Evolutionary conservation across 2,329 filamentous ascomycete genomes (phyloP).

Genomic region (Cladophialophora psammophila): DNA sequence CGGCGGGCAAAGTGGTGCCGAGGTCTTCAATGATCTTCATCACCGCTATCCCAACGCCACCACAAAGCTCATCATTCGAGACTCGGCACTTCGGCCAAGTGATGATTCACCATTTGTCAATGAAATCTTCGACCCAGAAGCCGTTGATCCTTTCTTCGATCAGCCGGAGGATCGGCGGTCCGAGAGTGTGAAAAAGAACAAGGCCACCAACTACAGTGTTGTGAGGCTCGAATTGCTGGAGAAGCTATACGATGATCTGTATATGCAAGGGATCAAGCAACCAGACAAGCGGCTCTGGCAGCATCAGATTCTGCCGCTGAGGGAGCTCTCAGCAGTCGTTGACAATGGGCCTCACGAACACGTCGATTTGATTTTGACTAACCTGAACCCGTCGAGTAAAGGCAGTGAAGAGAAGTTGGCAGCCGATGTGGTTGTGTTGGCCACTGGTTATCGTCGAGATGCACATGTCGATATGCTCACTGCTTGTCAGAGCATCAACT

Average conservation of each 20-base stretch:
- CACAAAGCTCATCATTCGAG: conserved; percentile 80
- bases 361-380: conserved; percentile 68
- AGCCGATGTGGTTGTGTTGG: conserved; percentile 82
- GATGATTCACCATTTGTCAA: conserved; percentile 98
- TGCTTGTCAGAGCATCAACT: conserved; percentile 45
- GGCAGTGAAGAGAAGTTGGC: conserved; percentile 68
- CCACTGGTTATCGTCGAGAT: conserved; percentile 83
- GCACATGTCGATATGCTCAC: conserved; percentile 79
- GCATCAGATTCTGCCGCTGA: conserved; percentile 76
- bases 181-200: conserved; percentile 70
- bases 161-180: conserved; percentile 69
- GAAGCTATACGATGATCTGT: conserved; percentile 84
- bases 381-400: conserved; percentile 48
- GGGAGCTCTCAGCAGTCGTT: conserved; percentile 69
- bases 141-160: conserved; percentile 77
- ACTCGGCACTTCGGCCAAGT: conserved; percentile 83
- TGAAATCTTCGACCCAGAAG: conserved; percentile 91
- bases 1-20: conserved; percentile 89
- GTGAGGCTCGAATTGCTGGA: conserved; percentile 92
- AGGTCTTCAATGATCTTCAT: conserved; percentile 92
- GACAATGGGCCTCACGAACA: conserved; percentile 58
- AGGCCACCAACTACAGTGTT: conserved; percentile 91
- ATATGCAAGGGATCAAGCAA: conserved; percentile 79
- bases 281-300: conserved; percentile 77
- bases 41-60: conserved; percentile 80